Conservation (phyloP, 176 grass and related monocot genomes). For the Lolium rigidum region DNA sequence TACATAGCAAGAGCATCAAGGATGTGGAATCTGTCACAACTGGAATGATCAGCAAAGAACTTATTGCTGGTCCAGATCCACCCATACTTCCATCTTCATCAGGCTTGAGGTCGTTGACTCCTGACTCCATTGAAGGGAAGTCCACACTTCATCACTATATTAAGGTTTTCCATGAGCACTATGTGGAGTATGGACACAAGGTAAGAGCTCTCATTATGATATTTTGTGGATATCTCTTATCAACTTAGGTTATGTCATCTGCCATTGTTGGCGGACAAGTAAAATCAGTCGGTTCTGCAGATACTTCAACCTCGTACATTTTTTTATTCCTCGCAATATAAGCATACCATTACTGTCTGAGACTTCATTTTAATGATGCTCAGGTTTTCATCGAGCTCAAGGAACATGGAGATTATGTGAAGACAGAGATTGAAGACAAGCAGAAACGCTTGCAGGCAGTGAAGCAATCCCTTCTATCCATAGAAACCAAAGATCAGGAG, state of each 20-base stretch:
- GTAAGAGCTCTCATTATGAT: constrained; percentile 42
- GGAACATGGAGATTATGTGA: constrained; percentile 70
- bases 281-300: background rate
- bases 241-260: background rate
- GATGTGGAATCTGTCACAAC: constrained; percentile 51
- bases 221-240: constrained; percentile 17
- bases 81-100: constrained; percentile 68
- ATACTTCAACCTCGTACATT: background rate
- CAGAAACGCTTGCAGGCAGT: constrained; percentile 66
- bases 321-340: background rate
- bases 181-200: constrained; percentile 98
- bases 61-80: constrained; percentile 72
- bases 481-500: constrained; percentile 70
- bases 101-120: constrained; percentile 68
- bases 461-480: constrained; percentile 67
- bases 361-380: constrained; percentile 40
- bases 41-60: constrained; percentile 80
- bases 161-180: constrained; percentile 95
- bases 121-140: constrained; percentile 89
- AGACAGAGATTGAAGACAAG: constrained; percentile 78
- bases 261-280: constrained; percentile 3
- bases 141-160: constrained; percentile 93
- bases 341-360: constrained; percentile 7
- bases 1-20: constrained; percentile 51
- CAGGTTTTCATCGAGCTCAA: constrained; percentile 96